phyloP scores from a whole-genome alignment of 1,284 basidiomycete genomes.

The Pterula multifida region DNA sequence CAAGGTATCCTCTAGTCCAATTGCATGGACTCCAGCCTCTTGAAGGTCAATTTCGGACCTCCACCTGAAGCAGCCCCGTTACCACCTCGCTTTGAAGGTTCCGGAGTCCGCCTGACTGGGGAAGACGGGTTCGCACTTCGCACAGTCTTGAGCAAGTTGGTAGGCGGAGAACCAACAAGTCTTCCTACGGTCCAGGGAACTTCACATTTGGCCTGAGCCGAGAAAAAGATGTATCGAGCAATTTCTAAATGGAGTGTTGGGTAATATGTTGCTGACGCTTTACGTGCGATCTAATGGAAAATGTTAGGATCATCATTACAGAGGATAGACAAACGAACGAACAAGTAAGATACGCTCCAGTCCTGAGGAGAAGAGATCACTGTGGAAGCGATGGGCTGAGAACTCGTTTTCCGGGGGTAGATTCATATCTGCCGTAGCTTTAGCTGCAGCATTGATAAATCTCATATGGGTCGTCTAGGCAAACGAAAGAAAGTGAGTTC shows the following conservation, averaged over 20 bases:
- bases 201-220: constrained; percentile 52
- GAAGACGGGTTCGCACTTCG: constrained; percentile 31
- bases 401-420: constrained; percentile 54
- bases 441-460: constrained; percentile 69
- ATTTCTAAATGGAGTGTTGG: constrained; percentile 87
- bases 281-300: constrained; percentile 66
- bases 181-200: constrained; percentile 66
- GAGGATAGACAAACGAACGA: constrained; percentile 12
- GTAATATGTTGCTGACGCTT: constrained; percentile 88
- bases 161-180: constrained; percentile 58
- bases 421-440: constrained; percentile 48
- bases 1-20: background rate
- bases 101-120: constrained; percentile 1
- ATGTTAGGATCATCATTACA: constrained; percentile 5
- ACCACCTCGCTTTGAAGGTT: background rate
- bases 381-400: constrained; percentile 72
- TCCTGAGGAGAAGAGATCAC: constrained; percentile 78
- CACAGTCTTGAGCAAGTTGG: constrained; percentile 12
- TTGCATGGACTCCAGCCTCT: background rate
- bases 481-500: background rate
- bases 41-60: background rate
- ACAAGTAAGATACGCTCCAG: constrained; percentile 75
- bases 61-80: background rate
- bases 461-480: constrained; percentile 76
- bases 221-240: constrained; percentile 67